These are phyloP conservation scores for Macroventuria anomochaeta DNA, from an alignment of 2,329 filamentous ascomycete species.

Conservation along the genomic window DNA sequence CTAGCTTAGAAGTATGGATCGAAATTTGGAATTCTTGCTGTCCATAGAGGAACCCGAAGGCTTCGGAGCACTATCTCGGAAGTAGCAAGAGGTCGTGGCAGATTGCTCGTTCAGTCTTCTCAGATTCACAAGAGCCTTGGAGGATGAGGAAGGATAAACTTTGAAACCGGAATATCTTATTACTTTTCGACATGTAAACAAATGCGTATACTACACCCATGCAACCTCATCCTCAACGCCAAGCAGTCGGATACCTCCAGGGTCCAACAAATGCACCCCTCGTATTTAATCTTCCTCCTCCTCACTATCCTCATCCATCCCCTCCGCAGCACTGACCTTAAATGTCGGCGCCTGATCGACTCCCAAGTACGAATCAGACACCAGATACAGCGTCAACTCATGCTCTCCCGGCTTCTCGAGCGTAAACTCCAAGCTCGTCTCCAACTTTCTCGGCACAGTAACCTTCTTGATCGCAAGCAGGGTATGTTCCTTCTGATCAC, in stretches of 20 bases:
- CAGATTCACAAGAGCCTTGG: no score
- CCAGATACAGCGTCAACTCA: conserved; percentile 87
- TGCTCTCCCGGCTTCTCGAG: conserved; percentile 85
- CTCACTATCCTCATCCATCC: conserved; percentile 92
- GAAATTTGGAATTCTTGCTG: no score
- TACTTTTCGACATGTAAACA: conserved; percentile 1
- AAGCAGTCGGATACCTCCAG: not conserved
- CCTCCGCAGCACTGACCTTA: conserved; percentile 82
- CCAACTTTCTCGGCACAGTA: conserved; percentile 79
- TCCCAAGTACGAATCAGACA: conserved; percentile 96
- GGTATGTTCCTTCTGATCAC: conserved; percentile 86
- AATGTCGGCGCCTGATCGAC: conserved; percentile 96
- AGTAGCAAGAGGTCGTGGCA: no score
- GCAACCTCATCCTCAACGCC: not conserved
- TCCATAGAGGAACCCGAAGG: no score
- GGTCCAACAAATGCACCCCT: not conserved
- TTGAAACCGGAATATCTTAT: not conserved
- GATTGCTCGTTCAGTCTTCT: no score
- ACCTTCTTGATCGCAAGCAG: conserved; percentile 94
- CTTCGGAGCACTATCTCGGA: no score
- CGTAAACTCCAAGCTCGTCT: conserved; percentile 84
- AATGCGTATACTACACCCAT: not conserved
- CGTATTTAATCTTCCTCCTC: conserved; percentile 55
- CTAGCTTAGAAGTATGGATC: no score
- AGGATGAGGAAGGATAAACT: no score